phyloP scores from a whole-genome alignment of 208 protist species.

The Trichomonas vaginalis region DNA sequence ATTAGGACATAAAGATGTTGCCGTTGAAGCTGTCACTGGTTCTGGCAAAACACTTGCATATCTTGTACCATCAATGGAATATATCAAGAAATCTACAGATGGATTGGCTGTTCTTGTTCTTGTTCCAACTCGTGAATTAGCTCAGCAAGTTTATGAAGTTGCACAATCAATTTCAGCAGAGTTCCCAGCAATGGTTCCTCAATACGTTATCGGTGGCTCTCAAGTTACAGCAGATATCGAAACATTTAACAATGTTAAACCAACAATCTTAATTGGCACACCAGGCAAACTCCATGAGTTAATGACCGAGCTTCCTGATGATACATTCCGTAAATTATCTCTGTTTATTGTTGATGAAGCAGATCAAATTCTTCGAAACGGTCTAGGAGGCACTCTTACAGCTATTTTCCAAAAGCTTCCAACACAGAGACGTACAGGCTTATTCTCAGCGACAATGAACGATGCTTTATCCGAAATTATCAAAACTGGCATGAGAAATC shows the following conservation, averaged over 20 bases:
- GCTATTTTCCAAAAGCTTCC: background rate
- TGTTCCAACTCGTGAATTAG: background rate
- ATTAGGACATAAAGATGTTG: conserved; percentile 11
- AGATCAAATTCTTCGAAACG: background rate
- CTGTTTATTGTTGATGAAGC: conserved; percentile 14
- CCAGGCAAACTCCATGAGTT: background rate
- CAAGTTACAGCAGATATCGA: background rate
- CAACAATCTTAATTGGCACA: background rate
- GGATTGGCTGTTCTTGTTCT: background rate
- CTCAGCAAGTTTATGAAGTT: background rate
- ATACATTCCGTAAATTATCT: background rate
- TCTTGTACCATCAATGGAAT: background rate
- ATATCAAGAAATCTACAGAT: background rate
- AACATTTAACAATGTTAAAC: background rate
- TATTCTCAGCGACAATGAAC: background rate
- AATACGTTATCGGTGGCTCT: background rate
- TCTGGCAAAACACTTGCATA: conserved; percentile 15
- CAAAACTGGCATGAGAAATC: background rate
- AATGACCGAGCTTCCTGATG: background rate
- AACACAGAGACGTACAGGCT: background rate
- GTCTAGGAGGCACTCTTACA: background rate
- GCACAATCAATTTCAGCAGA: background rate
- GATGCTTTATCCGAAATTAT: background rate
- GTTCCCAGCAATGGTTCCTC: background rate
- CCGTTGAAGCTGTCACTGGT: background rate